These are phyloP conservation scores for Lumnitzera littorea DNA, from an alignment of 345 rosid genomes.

Conservation along the genomic window DNA sequence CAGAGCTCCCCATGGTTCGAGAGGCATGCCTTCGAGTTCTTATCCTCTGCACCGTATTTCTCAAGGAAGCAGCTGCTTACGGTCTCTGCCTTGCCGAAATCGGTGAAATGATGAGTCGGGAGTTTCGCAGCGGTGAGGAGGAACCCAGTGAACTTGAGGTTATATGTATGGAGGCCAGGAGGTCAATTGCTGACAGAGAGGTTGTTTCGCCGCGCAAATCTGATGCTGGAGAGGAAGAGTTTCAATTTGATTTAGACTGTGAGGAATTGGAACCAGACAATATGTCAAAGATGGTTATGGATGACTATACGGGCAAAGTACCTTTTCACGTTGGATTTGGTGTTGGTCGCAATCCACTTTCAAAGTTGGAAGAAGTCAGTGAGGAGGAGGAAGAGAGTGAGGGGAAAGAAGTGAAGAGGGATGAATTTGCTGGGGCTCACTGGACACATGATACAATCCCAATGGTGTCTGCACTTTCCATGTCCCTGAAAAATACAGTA, in stretches of 20 bases:
- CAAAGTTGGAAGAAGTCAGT: conserved; percentile 73
- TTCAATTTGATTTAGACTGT: conserved; percentile 72
- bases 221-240: conserved; percentile 54
- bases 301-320: conserved; percentile 35
- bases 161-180: conserved; percentile 81
- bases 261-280: conserved; percentile 46
- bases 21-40: conserved; percentile 85
- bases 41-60: conserved; percentile 74
- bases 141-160: conserved; percentile 97
- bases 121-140: conserved; percentile 75
- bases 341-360: conserved; percentile 44
- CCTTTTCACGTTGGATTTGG: conserved; percentile 35
- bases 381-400: conserved; percentile 65
- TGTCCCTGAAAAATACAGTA: conserved; percentile 56
- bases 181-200: conserved; percentile 54
- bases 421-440: conserved; percentile 15
- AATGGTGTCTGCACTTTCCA: conserved; percentile 58
- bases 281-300: conserved; percentile 32
- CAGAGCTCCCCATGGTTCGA: conserved; percentile 89
- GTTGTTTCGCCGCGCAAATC: conserved; percentile 52
- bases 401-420: conserved; percentile 34
- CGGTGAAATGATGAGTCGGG: conserved; percentile 99
- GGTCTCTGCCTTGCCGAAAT: conserved; percentile 93
- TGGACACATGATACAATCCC: conserved; percentile 29
- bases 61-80: conserved; percentile 71